A percentile compares a stretch with the other conserved stretches of the same genome.
phyloP scores from a whole-genome alignment of 257 asterid genomes.

The Eucommia ulmoides region DNA sequence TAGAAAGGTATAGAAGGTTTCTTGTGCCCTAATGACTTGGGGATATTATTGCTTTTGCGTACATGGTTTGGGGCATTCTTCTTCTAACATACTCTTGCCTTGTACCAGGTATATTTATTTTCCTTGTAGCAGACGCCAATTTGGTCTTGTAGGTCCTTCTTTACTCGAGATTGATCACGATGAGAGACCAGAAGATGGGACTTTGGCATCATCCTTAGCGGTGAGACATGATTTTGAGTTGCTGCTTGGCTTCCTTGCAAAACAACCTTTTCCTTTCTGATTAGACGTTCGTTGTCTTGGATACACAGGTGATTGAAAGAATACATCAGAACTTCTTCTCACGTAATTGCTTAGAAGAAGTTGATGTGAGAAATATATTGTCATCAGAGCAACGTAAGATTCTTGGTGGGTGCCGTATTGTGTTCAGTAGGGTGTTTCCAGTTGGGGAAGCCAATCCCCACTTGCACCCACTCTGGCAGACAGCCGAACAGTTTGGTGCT shows the following conservation, averaged over 20 bases:
- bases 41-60: too few species aligned
- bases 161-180: constrained; percentile 97
- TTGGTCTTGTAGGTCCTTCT: constrained; percentile 92
- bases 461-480: constrained; percentile 91
- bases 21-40: not conserved
- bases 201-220: constrained; percentile 77
- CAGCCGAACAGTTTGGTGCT: constrained; percentile 97
- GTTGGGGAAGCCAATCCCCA: constrained; percentile 92
- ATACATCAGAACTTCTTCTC: constrained; percentile 64
- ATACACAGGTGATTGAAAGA: constrained; percentile 70
- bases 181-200: constrained; percentile 97
- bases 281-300: not conserved
- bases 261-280: not conserved
- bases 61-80: not conserved
- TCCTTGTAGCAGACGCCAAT: constrained; percentile 95
- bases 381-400: constrained; percentile 77
- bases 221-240: constrained; percentile 34
- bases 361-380: constrained; percentile 82
- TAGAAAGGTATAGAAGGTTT: constrained; percentile 58
- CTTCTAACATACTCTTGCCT: not conserved
- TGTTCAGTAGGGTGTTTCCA: constrained; percentile 91
- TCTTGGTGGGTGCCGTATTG: constrained; percentile 78
- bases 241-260: not conserved
- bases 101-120: constrained; percentile 71
- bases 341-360: constrained; percentile 65